These are phyloP conservation scores for Botryotinia globosa DNA, from an alignment of 2,329 filamentous ascomycete species.

Conservation along the genomic window DNA sequence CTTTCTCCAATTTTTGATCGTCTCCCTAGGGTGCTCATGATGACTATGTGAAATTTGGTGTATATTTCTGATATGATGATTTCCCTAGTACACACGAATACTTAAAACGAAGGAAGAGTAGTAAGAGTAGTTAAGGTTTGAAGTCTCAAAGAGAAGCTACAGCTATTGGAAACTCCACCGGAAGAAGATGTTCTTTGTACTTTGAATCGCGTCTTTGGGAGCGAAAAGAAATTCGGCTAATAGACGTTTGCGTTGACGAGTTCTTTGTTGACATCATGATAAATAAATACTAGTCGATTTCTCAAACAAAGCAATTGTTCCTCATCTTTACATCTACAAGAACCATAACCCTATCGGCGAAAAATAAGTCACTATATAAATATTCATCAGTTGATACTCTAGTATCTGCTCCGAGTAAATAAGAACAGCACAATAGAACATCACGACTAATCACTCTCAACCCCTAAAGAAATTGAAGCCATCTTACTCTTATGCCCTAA, in stretches of 20 bases:
- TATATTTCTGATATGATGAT: neutral
- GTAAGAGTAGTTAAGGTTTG: neutral
- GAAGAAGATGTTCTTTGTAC: neutral
- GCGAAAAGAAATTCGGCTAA: neutral
- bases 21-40: constrained; percentile 2
- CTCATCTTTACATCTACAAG: too few species aligned
- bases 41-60: neutral
- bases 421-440: neutral
- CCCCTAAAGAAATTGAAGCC: too few species aligned
- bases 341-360: too few species aligned
- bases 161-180: neutral
- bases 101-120: neutral
- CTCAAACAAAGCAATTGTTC: neutral
- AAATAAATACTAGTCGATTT: neutral
- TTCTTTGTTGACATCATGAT: neutral
- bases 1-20: too few species aligned
- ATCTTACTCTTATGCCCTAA: neutral
- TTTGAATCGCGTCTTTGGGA: neutral
- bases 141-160: neutral
- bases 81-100: neutral
- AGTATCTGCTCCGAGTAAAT: fast-evolving
- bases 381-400: neutral
- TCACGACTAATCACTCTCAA: neutral
- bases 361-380: neutral
- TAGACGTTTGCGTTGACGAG: neutral